Conservation (phyloP, 208 protist species). For the Entamoeba histolytica region DNA sequence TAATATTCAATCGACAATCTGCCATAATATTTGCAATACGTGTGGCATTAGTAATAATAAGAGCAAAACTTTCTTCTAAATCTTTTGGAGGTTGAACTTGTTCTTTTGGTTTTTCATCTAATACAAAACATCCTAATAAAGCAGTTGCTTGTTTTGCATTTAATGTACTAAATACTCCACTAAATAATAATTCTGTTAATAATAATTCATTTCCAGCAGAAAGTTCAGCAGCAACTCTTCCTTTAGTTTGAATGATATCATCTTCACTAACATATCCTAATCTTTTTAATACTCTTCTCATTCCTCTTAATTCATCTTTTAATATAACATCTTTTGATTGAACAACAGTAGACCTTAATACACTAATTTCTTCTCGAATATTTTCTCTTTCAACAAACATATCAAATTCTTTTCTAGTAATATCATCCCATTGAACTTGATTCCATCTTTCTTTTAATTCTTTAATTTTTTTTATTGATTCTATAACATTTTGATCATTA, state of each 20-base stretch:
- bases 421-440: too few species aligned
- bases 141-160: background rate
- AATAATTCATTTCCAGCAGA: background rate
- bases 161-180: background rate
- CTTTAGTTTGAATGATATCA: background rate
- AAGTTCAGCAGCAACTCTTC: slow-evolving; percentile 1
- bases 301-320: background rate
- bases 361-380: background rate
- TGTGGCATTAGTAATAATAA: background rate
- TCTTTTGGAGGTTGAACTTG: background rate
- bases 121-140: background rate
- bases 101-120: background rate
- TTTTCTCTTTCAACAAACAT: background rate
- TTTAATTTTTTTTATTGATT: too few species aligned
- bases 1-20: background rate
- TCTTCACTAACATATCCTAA: background rate
- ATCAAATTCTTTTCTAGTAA: background rate
- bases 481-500: background rate
- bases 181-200: background rate
- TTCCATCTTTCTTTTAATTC: too few species aligned
- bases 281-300: background rate
- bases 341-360: background rate
- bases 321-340: background rate
- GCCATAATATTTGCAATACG: background rate
- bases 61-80: background rate